Base-by-base conservation (phyloP, 2,329 filamentous ascomycete genomes). In the Trichoderma koningii region DNA sequence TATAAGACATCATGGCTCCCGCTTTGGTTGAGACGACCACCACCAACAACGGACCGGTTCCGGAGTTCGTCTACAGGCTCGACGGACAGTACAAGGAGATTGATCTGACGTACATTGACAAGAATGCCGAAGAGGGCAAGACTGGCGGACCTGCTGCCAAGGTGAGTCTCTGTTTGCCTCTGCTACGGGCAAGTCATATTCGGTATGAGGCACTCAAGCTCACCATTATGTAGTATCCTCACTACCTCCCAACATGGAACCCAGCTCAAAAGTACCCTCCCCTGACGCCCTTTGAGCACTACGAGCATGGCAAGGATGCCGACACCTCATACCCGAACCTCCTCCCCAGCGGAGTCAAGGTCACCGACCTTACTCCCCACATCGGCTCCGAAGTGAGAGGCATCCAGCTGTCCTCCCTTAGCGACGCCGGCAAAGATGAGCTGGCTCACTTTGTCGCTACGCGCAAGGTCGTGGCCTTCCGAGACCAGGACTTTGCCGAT, bases 381-480 rank as follows among this genome's bases (percentile, higher is more conserved):
- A 93, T 91, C 69, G 91, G 91, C 64, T 86, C 88, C 17, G 90
- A 93, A 72, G 80, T 94, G 38, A 81, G 79, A 4, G 89, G 89
- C 44, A 79, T 93, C 34, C 90, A 94, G 76, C 79, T 94, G 34
- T 90, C 86, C 77, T 82, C 83, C 67, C 82, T 94, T 14, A 86
- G 80, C 61, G 77, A 87, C 50, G 86, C 87, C 17, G 90, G 87
- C 62, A 92, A 92, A 73, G 88, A 93, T 71, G 88, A 94, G 74
- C 82, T 94, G 5, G 90, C 91, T 1, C 85, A 89, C 23, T 87
- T 89, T 68, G 89, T 93, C 12, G 88, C 91, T 12, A 83, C 92
- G 77, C 86, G 89, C 72, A 93, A 92, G 73, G 89, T 93, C 6
- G 89, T 92, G 17, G 87, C 88, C 38, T 93, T 94, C 82, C 86